A percentile compares a stretch with the other conserved stretches of the same genome.
Evolutionary conservation across 768 basidiomycete species (phyloP).

Genomic region (Strobilomyces confusus): DNA sequence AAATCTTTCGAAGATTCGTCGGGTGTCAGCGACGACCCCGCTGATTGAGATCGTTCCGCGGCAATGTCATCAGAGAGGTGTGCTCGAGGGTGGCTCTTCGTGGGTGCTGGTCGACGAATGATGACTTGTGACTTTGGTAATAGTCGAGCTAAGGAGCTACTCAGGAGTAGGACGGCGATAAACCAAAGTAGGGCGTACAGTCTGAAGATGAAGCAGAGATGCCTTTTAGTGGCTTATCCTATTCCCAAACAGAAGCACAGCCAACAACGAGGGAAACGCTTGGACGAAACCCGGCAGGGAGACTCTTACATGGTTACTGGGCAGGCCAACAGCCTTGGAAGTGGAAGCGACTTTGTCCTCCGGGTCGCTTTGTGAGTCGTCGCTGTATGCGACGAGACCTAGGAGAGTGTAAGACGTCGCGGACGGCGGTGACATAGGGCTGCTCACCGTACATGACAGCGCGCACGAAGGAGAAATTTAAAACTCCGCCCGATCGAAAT

Average conservation of each 20-base stretch:
- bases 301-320: slow-evolving; percentile 58
- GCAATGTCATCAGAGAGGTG: slow-evolving; percentile 47
- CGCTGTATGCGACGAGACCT: slow-evolving; percentile 65
- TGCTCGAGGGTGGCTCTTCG: slow-evolving; percentile 46
- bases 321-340: slow-evolving; percentile 12
- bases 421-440: background rate
- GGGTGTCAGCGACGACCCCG: slow-evolving; percentile 4
- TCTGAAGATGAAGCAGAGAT: slow-evolving; percentile 26
- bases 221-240: slow-evolving; percentile 54
- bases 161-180: background rate
- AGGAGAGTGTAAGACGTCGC: slow-evolving; percentile 1
- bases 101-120: slow-evolving; percentile 48
- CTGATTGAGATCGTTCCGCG: slow-evolving; percentile 11
- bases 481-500: slow-evolving; percentile 18
- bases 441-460: slow-evolving; percentile 31
- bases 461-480: slow-evolving; percentile 12
- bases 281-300: slow-evolving; percentile 34
- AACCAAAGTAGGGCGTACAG: slow-evolving; percentile 16
- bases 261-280: slow-evolving; percentile 66
- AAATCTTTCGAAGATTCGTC: slow-evolving; percentile 15
- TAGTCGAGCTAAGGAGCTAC: slow-evolving; percentile 34
- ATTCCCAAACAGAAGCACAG: slow-evolving; percentile 55
- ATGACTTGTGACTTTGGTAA: slow-evolving; percentile 54
- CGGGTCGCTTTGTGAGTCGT: slow-evolving; percentile 57
- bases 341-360: slow-evolving; percentile 40